Conservation (phyloP, 768 basidiomycete species). For the Pleurotus salmoneostramineus region DNA sequence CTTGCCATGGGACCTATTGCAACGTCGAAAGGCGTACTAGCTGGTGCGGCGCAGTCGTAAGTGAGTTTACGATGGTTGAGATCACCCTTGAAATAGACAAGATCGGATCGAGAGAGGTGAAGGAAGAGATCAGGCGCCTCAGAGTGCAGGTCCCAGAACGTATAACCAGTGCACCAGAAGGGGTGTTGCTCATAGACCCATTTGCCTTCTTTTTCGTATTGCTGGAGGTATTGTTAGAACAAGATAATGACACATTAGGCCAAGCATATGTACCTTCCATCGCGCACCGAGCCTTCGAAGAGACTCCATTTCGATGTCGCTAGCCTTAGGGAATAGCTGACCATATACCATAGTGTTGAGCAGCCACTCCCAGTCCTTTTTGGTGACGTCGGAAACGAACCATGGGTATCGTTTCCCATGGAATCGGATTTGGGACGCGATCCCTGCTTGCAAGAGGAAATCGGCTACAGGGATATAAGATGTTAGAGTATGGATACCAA, state of each 20-base stretch:
- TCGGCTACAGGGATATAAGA: constrained; percentile 55
- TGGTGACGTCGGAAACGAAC: constrained; percentile 93
- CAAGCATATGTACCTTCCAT: constrained; percentile 69
- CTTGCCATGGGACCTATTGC: constrained; percentile 94
- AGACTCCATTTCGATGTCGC: constrained; percentile 77
- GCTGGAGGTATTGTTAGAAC: constrained; percentile 30
- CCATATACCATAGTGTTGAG: constrained; percentile 87
- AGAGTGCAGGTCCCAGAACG: constrained; percentile 81
- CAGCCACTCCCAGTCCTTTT: constrained; percentile 93
- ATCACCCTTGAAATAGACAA: constrained; percentile 94
- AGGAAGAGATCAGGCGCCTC: constrained; percentile 92
- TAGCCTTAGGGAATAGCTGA: constrained; percentile 83
- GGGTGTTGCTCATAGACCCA: constrained; percentile 95
- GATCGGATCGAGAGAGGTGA: constrained; percentile 83
- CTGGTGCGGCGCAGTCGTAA: constrained; percentile 83
- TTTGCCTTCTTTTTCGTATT: constrained; percentile 90
- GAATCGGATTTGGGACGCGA: constrained; percentile 82
- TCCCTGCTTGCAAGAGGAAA: constrained; percentile 87
- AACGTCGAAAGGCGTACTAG: constrained; percentile 82
- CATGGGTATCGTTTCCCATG: constrained; percentile 95
- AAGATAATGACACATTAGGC: constrained; percentile 2
- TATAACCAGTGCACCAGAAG: constrained; percentile 96
- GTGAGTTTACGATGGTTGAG: constrained; percentile 90
- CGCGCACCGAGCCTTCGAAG: constrained; percentile 74
- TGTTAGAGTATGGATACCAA: neutral